Evolutionary conservation across 176 grass and related monocot genomes (phyloP), one percentile per base, ranked within the genome.

Genomic region (Phragmites australis): DNA sequence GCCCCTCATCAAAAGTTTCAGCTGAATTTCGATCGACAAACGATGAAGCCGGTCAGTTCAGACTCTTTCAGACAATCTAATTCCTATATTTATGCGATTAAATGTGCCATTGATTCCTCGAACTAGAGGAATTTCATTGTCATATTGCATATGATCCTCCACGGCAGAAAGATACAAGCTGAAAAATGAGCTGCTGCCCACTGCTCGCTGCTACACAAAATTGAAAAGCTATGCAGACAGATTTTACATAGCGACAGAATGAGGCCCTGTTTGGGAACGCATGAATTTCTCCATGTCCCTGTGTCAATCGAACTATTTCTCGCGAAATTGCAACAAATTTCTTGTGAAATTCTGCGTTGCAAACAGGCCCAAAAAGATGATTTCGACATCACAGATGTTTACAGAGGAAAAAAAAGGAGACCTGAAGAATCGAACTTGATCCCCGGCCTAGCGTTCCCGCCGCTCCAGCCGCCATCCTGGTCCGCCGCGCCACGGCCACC

Each of bases 381-480:
- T 37, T 37, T 37, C 3, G n/a, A 4, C 46, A 40, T 21, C 62
- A 29, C 15, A 13, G 26, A 61, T 50, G 65, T 30, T 54, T 70
- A 9, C 8, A 27, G 22, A 17, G 30, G 22, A 17, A 22, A 18
- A 50, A 58, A 34, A 23, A 6, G 0, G 14, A 32, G 45, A 91
- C 91, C 89, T 91, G 95, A 93, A 85, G 54, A 85, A 67, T 93
- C 88, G 51, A 98, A 88, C 64, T 84, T 89, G 61, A 98, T 86
- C 57, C 84, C 95, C 0, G 81, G 42, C 25, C 75, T 90, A 49
- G 82, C 72, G 67, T 75, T 88, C 85, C 82, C 80, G 25, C 82
- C 72, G 63, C 77, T 88, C 85, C 82, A 81, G 26, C 91, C 72
- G 63, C 83, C 83, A 8, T 52, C 77, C 60, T 89, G 77, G 65